Percentiles rank a stretch among this genome's conserved stretches.
Conservation (phyloP, 768 basidiomycete species). For the Phanerodontia chrysosporium region DNA sequence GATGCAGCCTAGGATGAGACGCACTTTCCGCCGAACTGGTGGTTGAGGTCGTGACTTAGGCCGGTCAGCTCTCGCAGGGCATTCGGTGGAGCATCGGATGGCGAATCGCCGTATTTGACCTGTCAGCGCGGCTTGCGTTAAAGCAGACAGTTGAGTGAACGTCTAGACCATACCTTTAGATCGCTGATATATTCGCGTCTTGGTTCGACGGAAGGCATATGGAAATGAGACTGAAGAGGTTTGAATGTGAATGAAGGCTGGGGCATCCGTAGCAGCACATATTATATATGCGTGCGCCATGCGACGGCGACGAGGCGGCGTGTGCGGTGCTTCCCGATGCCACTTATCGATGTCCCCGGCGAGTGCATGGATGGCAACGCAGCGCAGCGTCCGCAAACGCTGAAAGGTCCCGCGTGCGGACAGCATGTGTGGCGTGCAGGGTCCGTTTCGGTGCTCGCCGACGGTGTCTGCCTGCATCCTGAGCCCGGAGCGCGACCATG, state of each 20-base stretch:
- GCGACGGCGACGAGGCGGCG: background rate
- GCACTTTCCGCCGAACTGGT: constrained; percentile 7
- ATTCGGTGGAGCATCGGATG: background rate
- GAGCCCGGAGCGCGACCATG: too few relatives aligned
- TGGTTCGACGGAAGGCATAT: background rate
- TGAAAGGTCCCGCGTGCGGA: too few relatives aligned
- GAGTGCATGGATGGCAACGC: background rate
- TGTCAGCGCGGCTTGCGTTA: background rate
- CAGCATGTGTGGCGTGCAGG: too few relatives aligned
- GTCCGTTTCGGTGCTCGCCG: too few relatives aligned
- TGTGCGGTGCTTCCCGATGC: background rate
- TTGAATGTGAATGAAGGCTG: background rate
- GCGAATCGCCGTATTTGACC: constrained; percentile 8
- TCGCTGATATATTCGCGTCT: constrained; percentile 4
- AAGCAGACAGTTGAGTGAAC: too few relatives aligned
- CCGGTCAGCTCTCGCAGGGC: constrained; percentile 6
- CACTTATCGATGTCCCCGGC: background rate
- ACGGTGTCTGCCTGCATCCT: too few relatives aligned
- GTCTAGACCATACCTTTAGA: background rate
- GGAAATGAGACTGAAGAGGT: background rate
- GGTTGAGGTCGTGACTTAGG: constrained; percentile 2
- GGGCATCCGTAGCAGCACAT: background rate
- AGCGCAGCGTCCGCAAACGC: background rate
- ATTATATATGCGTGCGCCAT: background rate
- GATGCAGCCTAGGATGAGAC: background rate